Evolutionary conservation across 257 asterid species (phyloP).

Genomic region (Cynanchum wilfordii): DNA sequence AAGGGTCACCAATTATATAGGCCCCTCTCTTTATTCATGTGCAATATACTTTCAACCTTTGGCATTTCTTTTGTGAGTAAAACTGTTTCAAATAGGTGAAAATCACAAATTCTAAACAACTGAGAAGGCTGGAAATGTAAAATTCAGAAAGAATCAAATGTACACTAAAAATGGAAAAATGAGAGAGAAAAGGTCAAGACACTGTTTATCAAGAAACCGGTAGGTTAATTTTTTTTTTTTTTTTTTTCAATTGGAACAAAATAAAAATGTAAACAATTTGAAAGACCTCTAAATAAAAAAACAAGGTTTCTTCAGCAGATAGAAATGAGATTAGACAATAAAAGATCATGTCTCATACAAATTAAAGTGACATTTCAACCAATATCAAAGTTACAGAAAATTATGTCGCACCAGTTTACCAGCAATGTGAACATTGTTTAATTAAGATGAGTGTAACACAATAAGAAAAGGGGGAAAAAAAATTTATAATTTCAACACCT

Average conservation of each 20-base stretch:
- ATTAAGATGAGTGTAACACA: not conserved
- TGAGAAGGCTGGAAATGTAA: not conserved
- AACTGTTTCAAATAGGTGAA: not conserved
- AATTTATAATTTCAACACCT: constrained; percentile 39
- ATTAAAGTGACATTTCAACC: not conserved
- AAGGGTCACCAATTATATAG: not conserved
- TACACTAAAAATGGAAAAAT: not conserved
- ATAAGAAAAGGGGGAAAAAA: not conserved
- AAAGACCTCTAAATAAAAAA: not conserved
- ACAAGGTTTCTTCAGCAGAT: not conserved
- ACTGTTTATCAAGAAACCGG: not conserved
- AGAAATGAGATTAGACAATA: not conserved
- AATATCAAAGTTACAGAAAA: not conserved
- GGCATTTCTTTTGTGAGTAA: not conserved
- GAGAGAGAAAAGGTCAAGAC: not conserved
- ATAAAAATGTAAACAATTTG: not conserved
- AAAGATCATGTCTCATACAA: not conserved
- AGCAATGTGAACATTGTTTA: not conserved
- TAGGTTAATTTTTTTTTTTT: not conserved
- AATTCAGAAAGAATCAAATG: not conserved
- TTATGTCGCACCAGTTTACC: not conserved
- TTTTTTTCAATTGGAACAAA: not conserved
- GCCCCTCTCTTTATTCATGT: not conserved
- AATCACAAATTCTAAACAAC: not conserved
- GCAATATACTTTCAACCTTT: not conserved